A percentile compares a stretch with the other conserved stretches of the same genome.
Conservation (phyloP, 2,329 filamentous ascomycete species). For the Incumbomyces delicatus region DNA sequence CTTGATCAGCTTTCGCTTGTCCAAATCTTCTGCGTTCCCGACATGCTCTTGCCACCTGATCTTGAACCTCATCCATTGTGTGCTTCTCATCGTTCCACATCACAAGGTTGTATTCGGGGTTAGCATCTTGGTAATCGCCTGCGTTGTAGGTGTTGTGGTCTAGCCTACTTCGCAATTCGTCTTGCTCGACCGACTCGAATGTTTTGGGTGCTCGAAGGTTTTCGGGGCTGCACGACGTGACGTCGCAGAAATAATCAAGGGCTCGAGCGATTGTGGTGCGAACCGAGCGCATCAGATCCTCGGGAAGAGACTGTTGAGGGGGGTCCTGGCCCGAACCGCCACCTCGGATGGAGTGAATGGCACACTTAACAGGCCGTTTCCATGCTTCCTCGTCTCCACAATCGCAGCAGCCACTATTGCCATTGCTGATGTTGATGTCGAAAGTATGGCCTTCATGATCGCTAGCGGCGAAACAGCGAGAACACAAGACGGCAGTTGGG, state of each 20-base stretch:
- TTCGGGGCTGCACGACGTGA: conserved; percentile 95
- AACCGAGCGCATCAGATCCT: conserved; percentile 66
- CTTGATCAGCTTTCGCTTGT: conserved; percentile 68
- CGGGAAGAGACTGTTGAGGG: conserved; percentile 57
- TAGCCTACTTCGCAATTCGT: conserved; percentile 72
- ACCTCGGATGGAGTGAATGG: conserved; percentile 71
- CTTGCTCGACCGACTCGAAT: conserved; percentile 65
- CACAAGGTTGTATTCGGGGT: conserved; percentile 71
- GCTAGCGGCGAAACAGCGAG: conserved; percentile 86
- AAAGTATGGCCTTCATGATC: conserved; percentile 92
- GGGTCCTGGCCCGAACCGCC: conserved; percentile 35
- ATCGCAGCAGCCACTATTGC: conserved; percentile 93
- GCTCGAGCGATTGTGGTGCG: conserved; percentile 75
- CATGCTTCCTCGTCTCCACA: conserved; percentile 95
- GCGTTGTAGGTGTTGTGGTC: conserved; percentile 62
- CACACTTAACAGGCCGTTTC: conserved; percentile 77
- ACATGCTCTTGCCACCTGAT: conserved; percentile 86
- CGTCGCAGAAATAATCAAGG: conserved; percentile 93
- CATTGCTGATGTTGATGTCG: conserved; percentile 74
- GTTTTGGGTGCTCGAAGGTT: conserved; percentile 82
- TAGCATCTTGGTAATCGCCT: conserved; percentile 51
- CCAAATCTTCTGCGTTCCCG: conserved; percentile 61
- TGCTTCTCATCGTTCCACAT: conserved; percentile 99
- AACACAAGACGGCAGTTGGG: conserved; percentile 91
- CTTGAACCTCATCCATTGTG: conserved; percentile 78